These are phyloP conservation scores for Cladosporium phlei DNA, from an alignment of 2,329 filamentous ascomycete genomes.

Conservation along the genomic window DNA sequence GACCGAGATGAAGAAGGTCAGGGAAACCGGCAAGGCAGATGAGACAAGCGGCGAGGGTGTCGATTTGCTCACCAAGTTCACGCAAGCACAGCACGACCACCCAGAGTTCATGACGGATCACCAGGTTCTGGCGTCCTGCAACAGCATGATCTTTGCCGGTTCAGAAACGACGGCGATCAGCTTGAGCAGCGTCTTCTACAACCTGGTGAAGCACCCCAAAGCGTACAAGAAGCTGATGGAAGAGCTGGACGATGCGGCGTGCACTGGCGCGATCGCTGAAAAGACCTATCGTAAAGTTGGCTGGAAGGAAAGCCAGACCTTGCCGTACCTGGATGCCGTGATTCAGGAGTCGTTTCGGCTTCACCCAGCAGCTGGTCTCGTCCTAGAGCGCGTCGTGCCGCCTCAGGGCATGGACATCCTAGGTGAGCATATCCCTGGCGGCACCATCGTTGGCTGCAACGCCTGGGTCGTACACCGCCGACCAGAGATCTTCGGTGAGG, in stretches of 20 bases:
- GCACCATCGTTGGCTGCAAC: conserved; percentile 69
- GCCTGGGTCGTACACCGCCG: conserved; percentile 70
- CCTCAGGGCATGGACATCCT: conserved; percentile 58
- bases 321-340: conserved; percentile 72
- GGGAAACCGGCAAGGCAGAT: conserved; percentile 34
- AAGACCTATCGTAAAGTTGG: conserved; percentile 56
- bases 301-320: conserved; percentile 63
- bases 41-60: conserved; percentile 38
- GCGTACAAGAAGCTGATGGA: conserved; percentile 52
- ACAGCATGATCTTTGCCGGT: conserved; percentile 68
- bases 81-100: conserved; percentile 61
- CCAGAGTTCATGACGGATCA: conserved; percentile 68
- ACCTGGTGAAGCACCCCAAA: conserved; percentile 59
- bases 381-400: conserved; percentile 69
- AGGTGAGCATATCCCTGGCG: conserved; percentile 59
- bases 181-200: conserved; percentile 68
- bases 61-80: conserved; percentile 68
- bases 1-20: conserved; percentile 47
- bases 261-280: conserved; percentile 43
- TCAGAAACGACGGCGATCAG: conserved; percentile 76
- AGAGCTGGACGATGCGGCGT: conserved; percentile 60
- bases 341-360: conserved; percentile 74
- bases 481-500: conserved; percentile 61
- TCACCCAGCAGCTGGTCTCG: conserved; percentile 68
- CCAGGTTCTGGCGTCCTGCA: conserved; percentile 65